A percentile compares a stretch with the other conserved stretches of the same genome.
Conservation (phyloP, 2,329 filamentous ascomycete genomes). For the Hypoxylon sp. region DNA sequence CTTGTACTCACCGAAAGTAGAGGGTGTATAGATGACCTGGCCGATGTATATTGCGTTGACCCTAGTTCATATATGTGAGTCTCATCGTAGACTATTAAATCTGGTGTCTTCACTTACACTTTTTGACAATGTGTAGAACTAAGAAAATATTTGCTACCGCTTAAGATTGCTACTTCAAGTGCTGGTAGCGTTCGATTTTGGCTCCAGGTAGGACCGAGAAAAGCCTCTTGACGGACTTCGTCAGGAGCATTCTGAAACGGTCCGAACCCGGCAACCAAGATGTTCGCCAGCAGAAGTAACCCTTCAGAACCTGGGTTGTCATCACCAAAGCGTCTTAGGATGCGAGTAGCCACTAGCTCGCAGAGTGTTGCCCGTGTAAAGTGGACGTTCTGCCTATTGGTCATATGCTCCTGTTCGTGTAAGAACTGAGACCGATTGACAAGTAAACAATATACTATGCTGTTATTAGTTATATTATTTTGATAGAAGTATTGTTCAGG, state of each 20-base stretch:
- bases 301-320: constrained; percentile 79
- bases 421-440: constrained; percentile 87
- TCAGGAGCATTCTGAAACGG: constrained; percentile 86
- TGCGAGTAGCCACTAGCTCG: constrained; percentile 83
- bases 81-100: neutral
- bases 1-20: constrained; percentile 67
- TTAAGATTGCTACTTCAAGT: constrained; percentile 86
- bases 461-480: constrained; percentile 35
- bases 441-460: constrained; percentile 82
- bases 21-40: constrained; percentile 85
- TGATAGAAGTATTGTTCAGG: constrained; percentile 22
- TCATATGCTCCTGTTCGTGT: constrained; percentile 80
- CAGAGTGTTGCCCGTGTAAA: constrained; percentile 83
- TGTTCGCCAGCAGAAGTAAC: constrained; percentile 80
- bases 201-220: constrained; percentile 64
- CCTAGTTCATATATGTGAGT: constrained; percentile 49
- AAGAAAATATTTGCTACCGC: constrained; percentile 84
- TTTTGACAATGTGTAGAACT: constrained; percentile 84
- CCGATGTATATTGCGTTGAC: constrained; percentile 87
- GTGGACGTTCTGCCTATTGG: constrained; percentile 85
- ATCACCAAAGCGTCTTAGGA: constrained; percentile 84
- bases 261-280: constrained; percentile 86
- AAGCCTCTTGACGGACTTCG: constrained; percentile 73
- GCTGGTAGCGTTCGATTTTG: constrained; percentile 77
- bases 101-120: constrained; percentile 63